phyloP scores from a whole-genome alignment of 805 yeast genomes.

The Komagataella populi region DNA sequence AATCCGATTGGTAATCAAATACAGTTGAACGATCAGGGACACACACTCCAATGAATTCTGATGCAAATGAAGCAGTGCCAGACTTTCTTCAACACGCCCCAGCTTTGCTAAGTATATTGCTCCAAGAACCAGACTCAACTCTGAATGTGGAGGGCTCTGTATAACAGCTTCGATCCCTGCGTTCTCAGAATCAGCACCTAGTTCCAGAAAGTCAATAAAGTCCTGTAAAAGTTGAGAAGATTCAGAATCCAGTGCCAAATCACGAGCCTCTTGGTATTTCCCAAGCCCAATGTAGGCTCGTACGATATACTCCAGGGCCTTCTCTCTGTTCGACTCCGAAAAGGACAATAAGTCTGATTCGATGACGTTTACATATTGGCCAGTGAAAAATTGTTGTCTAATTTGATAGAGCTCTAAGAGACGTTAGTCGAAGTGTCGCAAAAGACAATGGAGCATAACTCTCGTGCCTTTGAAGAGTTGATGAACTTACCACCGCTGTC shows the following conservation, averaged over 20 bases:
- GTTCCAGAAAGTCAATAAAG: conserved; percentile 1
- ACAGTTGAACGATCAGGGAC: conserved; percentile 21
- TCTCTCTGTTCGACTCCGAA: conserved; percentile 11
- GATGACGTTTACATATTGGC: conserved; percentile 34
- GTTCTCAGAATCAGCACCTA: not conserved
- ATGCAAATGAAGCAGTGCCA: conserved; percentile 17
- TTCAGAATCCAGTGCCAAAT: not conserved
- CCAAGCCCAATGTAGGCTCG: conserved; percentile 1
- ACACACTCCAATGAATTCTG: conserved; percentile 27
- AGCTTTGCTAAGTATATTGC: conserved; percentile 25
- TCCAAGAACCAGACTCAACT: conserved; percentile 22
- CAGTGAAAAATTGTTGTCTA: conserved; percentile 48
- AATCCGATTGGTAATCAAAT: conserved; percentile 25
- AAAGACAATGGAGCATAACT: not conserved
- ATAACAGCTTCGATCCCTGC: conserved; percentile 2
- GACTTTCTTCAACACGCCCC: conserved; percentile 28
- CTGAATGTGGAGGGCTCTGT: conserved; percentile 1
- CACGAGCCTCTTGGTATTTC: conserved; percentile 1
- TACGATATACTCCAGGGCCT: conserved; percentile 4
- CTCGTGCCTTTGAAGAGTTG: conserved; percentile 42
- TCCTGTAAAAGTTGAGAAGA: conserved; percentile 1
- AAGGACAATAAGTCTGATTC: conserved; percentile 23
- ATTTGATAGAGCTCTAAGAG: conserved; percentile 33
- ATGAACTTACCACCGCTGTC: conserved; percentile 27
- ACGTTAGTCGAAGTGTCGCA: not conserved